These are phyloP conservation scores for Stromatinia cepivora DNA, from an alignment of 2,329 filamentous ascomycete species.

Conservation along the genomic window DNA sequence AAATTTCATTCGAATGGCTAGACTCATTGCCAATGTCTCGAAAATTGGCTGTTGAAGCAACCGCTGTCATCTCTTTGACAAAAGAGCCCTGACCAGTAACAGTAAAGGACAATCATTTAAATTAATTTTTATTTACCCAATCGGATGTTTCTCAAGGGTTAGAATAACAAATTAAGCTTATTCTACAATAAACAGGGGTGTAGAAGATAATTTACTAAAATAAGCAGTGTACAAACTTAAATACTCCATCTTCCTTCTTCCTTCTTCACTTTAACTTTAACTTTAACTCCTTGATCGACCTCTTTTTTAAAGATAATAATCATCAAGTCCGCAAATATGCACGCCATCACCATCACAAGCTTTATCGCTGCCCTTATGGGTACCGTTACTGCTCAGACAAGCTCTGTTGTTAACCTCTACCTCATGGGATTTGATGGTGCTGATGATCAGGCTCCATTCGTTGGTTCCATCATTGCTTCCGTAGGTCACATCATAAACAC, in stretches of 20 bases:
- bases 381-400: slow-evolving; percentile 3
- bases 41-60: neutral
- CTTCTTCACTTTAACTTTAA: neutral
- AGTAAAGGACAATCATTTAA: neutral
- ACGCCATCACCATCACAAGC: slow-evolving; percentile 13
- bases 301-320: neutral
- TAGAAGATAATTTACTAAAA: neutral
- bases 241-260: slow-evolving; percentile 1
- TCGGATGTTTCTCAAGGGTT: neutral
- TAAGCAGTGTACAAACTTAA: neutral
- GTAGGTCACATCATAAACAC: neutral
- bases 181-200: neutral
- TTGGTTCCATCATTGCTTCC: slow-evolving; percentile 23
- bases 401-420: slow-evolving; percentile 4
- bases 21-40: too few relatives aligned
- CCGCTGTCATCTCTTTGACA: neutral
- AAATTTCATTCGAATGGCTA: too few relatives aligned
- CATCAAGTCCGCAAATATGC: slow-evolving; percentile 17
- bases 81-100: neutral
- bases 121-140: neutral
- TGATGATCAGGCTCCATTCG: neutral
- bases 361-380: slow-evolving; percentile 18
- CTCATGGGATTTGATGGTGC: slow-evolving; percentile 14
- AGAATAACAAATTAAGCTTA: neutral
- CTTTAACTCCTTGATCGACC: neutral